phyloP scores from a whole-genome alignment of 1,139 yeast genomes.

The Yamadazyma blattariae region DNA sequence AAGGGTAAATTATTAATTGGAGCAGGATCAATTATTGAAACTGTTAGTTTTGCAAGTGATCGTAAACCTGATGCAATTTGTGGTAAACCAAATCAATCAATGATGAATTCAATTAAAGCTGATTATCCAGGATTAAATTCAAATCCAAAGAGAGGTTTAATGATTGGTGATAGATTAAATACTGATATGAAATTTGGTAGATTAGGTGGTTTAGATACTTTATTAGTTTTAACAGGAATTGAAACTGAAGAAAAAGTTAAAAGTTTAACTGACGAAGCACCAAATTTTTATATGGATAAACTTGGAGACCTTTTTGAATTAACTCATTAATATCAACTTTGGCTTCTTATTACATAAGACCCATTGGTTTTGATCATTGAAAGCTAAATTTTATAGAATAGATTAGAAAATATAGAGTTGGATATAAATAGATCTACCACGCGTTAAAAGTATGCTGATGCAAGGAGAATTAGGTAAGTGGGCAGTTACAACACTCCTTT shows the following conservation, averaged over 20 bases:
- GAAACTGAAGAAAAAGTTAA: slow-evolving; percentile 66
- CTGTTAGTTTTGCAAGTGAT: slow-evolving; percentile 74
- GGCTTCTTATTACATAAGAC: background rate
- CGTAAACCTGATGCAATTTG: slow-evolving; percentile 66
- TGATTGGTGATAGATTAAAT: slow-evolving; percentile 94
- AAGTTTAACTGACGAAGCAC: slow-evolving; percentile 43
- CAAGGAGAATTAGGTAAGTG: too few relatives aligned
- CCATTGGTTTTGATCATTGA: too few relatives aligned
- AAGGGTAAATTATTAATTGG: slow-evolving; percentile 87
- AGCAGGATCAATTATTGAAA: slow-evolving; percentile 88
- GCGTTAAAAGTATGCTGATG: too few relatives aligned
- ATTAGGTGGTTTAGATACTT: slow-evolving; percentile 78
- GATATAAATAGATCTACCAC: too few relatives aligned
- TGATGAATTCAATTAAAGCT: slow-evolving; percentile 87
- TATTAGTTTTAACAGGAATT: slow-evolving; percentile 87
- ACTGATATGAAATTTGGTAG: slow-evolving; percentile 93
- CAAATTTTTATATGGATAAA: slow-evolving; percentile 62
- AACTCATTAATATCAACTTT: background rate
- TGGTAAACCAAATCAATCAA: slow-evolving; percentile 87
- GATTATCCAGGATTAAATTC: slow-evolving; percentile 47
- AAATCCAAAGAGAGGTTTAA: slow-evolving; percentile 66
- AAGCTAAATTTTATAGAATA: too few relatives aligned
- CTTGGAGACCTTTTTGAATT: slow-evolving; percentile 53
- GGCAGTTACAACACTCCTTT: too few relatives aligned
- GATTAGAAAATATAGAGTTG: too few relatives aligned